phyloP scores from a whole-genome alignment of 2,329 filamentous ascomycete species.

The Verruconis gallopava region DNA sequence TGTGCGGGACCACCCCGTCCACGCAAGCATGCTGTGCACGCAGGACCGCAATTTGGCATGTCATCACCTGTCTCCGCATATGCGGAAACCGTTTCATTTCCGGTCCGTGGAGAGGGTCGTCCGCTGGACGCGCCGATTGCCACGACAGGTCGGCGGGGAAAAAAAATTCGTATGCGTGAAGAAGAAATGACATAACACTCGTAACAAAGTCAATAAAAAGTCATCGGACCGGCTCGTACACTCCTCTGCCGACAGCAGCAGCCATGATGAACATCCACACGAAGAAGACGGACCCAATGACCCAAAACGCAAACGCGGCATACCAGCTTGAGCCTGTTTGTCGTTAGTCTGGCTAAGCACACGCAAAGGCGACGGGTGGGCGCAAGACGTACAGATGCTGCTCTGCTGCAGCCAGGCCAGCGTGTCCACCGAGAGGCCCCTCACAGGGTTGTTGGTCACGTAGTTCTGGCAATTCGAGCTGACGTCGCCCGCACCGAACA shows the following conservation, averaged over 20 bases:
- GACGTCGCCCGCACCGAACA: slow-evolving; percentile 46
- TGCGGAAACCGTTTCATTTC: no score
- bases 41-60: no score
- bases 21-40: no score
- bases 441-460: slow-evolving; percentile 33
- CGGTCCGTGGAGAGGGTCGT: no score
- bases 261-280: slow-evolving; percentile 55
- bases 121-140: no score
- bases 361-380: no score
- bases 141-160: no score
- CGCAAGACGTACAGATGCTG: slow-evolving; percentile 41
- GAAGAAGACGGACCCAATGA: slow-evolving; percentile 49
- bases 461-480: slow-evolving; percentile 46
- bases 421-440: slow-evolving; percentile 40
- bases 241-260: slow-evolving; percentile 39
- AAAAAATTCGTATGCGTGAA: no score
- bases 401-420: slow-evolving; percentile 50
- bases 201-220: no score
- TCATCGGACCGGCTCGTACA: slow-evolving; percentile 21
- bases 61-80: no score
- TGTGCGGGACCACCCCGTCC: no score
- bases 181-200: no score
- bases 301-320: slow-evolving; percentile 50
- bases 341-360: not conserved
- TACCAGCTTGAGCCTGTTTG: slow-evolving; percentile 48